Percentiles rank a stretch among this genome's conserved stretches.
Conservation (phyloP, 2,329 filamentous ascomycete species). For the Verticillium klebahnii region DNA sequence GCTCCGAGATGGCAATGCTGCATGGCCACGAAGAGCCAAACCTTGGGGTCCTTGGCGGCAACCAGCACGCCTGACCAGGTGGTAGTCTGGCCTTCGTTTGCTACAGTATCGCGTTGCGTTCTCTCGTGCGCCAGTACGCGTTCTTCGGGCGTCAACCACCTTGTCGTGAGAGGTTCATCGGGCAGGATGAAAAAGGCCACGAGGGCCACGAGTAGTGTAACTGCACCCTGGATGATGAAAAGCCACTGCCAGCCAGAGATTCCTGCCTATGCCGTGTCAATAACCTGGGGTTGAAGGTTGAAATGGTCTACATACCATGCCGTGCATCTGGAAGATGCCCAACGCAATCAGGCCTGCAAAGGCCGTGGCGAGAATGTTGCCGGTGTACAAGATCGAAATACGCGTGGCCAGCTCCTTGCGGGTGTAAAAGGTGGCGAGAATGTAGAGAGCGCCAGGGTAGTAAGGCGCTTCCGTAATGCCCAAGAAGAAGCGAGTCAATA, state of each 20-base stretch:
- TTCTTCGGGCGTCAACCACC: slow-evolving; percentile 28
- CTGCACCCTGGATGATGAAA: slow-evolving; percentile 13
- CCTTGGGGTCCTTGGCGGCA: slow-evolving; percentile 34
- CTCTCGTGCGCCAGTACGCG: slow-evolving; percentile 35
- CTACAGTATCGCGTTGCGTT: slow-evolving; percentile 25
- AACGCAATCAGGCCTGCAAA: slow-evolving; percentile 21
- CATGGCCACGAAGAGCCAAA: slow-evolving; percentile 42
- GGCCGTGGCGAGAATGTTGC: slow-evolving; percentile 20
- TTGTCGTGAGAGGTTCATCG: slow-evolving; percentile 28
- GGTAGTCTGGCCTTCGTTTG: slow-evolving; percentile 13
- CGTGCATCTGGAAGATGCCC: slow-evolving; percentile 22
- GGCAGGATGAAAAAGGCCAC: slow-evolving; percentile 12
- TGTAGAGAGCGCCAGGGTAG: slow-evolving; percentile 21
- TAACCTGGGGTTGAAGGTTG: slow-evolving; percentile 19
- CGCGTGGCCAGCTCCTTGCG: slow-evolving; percentile 22
- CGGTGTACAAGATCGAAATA: slow-evolving; percentile 22
- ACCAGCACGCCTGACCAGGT: slow-evolving; percentile 35
- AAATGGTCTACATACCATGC: slow-evolving; percentile 4
- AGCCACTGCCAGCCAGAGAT: slow-evolving; percentile 22
- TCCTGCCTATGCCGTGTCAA: slow-evolving; percentile 8
- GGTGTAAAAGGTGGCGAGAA: slow-evolving; percentile 24
- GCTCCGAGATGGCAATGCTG: slow-evolving; percentile 36
- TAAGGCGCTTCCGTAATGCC: slow-evolving; percentile 23
- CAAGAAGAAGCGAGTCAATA: slow-evolving; percentile 19
- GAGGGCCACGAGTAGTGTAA: slow-evolving; percentile 12